Evolutionary conservation across 2,329 filamentous ascomycete species (phyloP).

Genomic region (Colletotrichum sublineola): DNA sequence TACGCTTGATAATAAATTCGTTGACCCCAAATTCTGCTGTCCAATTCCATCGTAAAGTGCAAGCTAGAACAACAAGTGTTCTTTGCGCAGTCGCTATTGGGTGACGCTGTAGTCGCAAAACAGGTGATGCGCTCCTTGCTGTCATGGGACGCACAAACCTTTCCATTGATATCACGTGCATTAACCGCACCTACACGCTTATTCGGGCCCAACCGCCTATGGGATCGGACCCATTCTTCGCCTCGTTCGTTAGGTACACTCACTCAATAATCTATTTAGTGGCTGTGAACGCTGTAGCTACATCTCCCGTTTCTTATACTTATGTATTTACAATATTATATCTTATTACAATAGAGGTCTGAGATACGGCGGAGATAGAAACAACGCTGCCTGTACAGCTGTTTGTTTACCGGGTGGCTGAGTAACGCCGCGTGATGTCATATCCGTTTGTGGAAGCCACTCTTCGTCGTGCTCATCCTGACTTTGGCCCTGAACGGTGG

Average conservation of each 20-base stretch:
- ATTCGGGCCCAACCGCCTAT: background rate
- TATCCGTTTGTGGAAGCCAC: background rate
- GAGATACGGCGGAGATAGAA: background rate
- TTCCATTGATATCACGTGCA: background rate
- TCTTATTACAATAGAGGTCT: background rate
- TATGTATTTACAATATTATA: background rate
- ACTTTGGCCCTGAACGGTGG: background rate
- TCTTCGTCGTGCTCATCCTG: background rate
- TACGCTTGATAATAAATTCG: background rate
- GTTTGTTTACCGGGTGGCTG: background rate
- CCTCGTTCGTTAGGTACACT: too few relatives aligned
- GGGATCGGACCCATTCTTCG: too few relatives aligned
- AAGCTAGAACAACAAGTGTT: too few relatives aligned
- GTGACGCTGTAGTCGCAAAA: background rate
- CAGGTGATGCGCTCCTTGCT: background rate
- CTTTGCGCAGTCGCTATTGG: background rate
- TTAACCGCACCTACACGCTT: background rate
- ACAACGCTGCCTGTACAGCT: too few relatives aligned
- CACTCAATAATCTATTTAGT: too few relatives aligned
- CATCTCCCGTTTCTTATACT: background rate
- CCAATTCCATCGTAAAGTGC: background rate
- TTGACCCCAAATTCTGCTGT: background rate
- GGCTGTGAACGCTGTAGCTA: background rate
- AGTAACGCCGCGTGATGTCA: background rate
- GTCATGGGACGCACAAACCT: background rate